phyloP scores from a whole-genome alignment of 176 grass and related monocot genomes.

The Lolium perenne region DNA sequence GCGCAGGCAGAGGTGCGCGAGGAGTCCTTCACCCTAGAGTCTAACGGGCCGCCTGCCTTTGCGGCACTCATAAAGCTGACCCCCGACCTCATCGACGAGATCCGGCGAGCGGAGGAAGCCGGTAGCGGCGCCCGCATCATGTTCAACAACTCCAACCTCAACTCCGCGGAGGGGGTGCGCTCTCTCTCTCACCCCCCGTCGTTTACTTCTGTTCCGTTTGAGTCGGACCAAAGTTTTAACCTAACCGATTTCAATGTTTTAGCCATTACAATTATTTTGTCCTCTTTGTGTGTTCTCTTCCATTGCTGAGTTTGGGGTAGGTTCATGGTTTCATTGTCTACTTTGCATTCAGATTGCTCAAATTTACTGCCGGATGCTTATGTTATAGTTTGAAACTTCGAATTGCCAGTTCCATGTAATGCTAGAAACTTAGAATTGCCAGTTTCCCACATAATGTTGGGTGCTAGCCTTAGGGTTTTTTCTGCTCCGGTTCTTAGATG shows the following conservation, averaged over 20 bases:
- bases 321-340: conserved; percentile 13
- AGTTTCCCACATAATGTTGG: not conserved
- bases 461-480: not conserved
- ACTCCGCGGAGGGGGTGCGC: conserved; percentile 83
- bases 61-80: conserved; percentile 82
- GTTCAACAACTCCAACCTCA: conserved; percentile 78
- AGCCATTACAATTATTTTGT: conserved; percentile 15
- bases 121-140: conserved; percentile 82
- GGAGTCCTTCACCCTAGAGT: conserved; percentile 82
- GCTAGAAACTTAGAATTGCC: conserved; percentile 3
- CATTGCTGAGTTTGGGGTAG: conserved; percentile 18
- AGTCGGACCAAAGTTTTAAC: conserved; percentile 39
- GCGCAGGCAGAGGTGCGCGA: conserved; percentile 45
- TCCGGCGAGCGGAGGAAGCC: conserved; percentile 84
- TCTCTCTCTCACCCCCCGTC: conserved; percentile 12
- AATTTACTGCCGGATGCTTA: conserved; percentile 2
- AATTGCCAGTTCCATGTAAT: conserved; percentile 5
- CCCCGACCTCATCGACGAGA: conserved; percentile 95
- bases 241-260: conserved; percentile 40
- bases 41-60: conserved; percentile 62
- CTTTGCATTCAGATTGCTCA: conserved; percentile 25
- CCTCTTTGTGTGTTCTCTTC: not conserved
- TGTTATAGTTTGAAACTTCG: not conserved
- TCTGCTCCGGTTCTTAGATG: conserved; percentile 6
- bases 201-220: conserved; percentile 3